A percentile compares a stretch with the other conserved stretches of the same genome.
phyloP scores from a whole-genome alignment of 2,329 filamentous ascomycete genomes.

The Lasiodiplodia citricola region DNA sequence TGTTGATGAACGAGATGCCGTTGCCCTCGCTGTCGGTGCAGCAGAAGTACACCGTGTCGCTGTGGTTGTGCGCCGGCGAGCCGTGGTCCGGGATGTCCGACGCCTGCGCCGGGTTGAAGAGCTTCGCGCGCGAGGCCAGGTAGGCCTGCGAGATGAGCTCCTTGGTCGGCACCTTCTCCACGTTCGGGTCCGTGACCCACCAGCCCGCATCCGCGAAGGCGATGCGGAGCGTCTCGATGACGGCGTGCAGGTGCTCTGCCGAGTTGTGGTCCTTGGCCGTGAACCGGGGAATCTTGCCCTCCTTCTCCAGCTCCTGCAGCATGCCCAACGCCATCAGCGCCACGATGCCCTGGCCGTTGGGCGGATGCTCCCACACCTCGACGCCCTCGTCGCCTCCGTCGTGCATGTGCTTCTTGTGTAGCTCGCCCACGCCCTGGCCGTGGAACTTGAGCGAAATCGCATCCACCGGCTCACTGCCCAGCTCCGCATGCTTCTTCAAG shows the following conservation, averaged over 20 bases:
- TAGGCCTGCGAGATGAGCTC: conserved; percentile 75
- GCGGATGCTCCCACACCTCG: conserved; percentile 94
- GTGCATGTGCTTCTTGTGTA: conserved; percentile 39
- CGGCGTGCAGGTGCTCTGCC: conserved; percentile 73
- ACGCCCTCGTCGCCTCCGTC: conserved; percentile 61
- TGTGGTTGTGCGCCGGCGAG: conserved; percentile 74
- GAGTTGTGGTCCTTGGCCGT: conserved; percentile 77
- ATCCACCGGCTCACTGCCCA: conserved; percentile 78
- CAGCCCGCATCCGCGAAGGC: conserved; percentile 88
- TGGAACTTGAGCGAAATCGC: conserved; percentile 82
- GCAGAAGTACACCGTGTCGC: conserved; percentile 94
- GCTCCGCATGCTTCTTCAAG: conserved; percentile 74
- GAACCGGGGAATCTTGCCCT: conserved; percentile 76
- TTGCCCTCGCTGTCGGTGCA: conserved; percentile 83
- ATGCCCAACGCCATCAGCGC: conserved; percentile 94
- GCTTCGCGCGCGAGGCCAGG: conserved; percentile 70
- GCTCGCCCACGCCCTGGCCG: conserved; percentile 64
- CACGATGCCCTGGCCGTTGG: conserved; percentile 94
- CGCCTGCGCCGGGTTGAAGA: conserved; percentile 63
- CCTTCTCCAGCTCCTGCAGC: conserved; percentile 80
- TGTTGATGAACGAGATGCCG: conserved; percentile 95
- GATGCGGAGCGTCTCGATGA: conserved; percentile 87
- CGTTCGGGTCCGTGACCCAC: conserved; percentile 86
- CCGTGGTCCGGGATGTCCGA: conserved; percentile 68
- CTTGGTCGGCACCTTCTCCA: conserved; percentile 70